Base-by-base conservation (phyloP, 495 filamentous ascomycete genomes). In the Parathielavia hyrcaniae region DNA sequence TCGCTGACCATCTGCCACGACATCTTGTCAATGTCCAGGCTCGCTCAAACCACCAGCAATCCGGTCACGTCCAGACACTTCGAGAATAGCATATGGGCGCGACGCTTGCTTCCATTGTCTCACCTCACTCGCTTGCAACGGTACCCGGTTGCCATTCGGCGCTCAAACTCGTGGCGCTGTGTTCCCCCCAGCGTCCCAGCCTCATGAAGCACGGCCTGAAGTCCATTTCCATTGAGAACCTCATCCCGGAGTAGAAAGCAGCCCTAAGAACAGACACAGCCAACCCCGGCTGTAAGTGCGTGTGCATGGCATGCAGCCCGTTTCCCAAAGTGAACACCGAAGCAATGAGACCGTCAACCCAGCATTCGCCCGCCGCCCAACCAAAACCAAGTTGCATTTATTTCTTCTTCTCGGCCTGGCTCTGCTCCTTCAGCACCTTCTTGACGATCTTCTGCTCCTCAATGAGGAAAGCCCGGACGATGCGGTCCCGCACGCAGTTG, bases 371-470 rank as follows among this genome's bases (percentile, higher is more conserved):
- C 34, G 26, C 26, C 50, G 57, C 63, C 55, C 41, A 61, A 57
- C 43, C 66, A 20, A 63, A 65, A 61, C 52, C 40, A 63, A 67
- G 57, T 30, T 36, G 43, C 45, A 63, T 65, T 67, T 78, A 82
- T 79, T 88, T 88, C 88, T 95, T 95, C 80, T 91, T 88, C 64
- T 74, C 66, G 79, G 87, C 80, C 65, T 71, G 64, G 69, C 63
- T 73, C 68, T 79, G 77, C 73, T 96, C 90, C 85, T 95, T 92
- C 75, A 95, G 84, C 68, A 97, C 93, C 88, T 97, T 97, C 90
- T 99, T 97, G 78, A 99, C 95, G 67, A 99, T 97, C 90, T 97
- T 97, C 82, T 99, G 93, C 84, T 99, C 93, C 83, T 97, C 93
- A 65, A 97, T 97, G 79, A 97, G 79, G 86, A 97, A 97, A 46